Conservation (phyloP, 129 eudicot species). For the Artemisia tridentata region DNA sequence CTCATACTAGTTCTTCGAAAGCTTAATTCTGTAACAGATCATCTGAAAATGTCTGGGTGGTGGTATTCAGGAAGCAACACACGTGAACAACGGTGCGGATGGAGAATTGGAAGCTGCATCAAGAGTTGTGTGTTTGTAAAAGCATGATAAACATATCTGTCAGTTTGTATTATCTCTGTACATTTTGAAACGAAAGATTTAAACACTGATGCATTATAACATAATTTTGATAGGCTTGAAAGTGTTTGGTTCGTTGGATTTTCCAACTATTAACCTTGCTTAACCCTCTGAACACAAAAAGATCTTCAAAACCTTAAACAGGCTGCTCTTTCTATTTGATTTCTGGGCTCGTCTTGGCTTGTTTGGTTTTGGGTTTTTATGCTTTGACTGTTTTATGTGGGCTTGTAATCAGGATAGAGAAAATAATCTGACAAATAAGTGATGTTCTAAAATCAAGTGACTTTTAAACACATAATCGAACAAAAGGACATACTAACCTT, state of each 20-base stretch:
- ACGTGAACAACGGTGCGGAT: constrained; percentile 19
- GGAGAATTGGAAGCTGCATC: constrained; percentile 23
- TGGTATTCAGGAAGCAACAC: constrained; percentile 22
- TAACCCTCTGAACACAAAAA: background rate
- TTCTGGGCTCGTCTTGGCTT: no score
- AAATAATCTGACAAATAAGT: no score
- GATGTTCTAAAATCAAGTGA: no score
- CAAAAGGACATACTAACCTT: no score
- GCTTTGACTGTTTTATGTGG: no score
- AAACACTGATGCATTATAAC: constrained; percentile 6
- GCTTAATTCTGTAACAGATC: background rate
- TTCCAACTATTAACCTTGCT: background rate
- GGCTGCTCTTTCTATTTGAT: no score
- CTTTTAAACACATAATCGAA: no score
- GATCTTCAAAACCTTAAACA: background rate
- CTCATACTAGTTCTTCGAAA: background rate
- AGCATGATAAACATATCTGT: background rate
- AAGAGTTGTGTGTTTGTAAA: constrained; percentile 31
- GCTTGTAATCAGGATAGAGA: no score
- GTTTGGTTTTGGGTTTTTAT: no score
- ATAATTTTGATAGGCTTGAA: background rate
- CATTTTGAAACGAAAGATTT: constrained; percentile 14
- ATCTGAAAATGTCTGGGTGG: background rate
- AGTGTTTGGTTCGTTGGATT: background rate
- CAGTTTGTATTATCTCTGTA: constrained; percentile 21